Base-by-base conservation (phyloP, 129 eudicot genomes). In the Chrysanthemum seticuspe region DNA sequence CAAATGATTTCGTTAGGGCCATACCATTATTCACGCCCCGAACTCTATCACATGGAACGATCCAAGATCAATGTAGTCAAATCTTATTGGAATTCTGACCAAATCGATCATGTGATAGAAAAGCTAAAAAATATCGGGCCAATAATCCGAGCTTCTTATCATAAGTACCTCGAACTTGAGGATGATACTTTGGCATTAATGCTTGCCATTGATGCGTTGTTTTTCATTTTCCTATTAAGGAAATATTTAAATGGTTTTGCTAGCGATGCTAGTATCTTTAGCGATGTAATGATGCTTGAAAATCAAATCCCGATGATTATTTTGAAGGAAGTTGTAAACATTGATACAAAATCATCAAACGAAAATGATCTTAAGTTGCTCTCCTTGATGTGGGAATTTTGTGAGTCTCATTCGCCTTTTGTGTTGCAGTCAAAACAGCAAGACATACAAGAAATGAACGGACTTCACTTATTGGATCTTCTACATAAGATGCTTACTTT, bases 261-360 rank as follows among this genome's bases (percentile, higher is more conserved):
- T 2, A 21, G 19, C 3, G 65, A 71, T 45, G 40, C 55, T 55
- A 40, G 65, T 19, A 36, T 71, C 19, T 71, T 71, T 71, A 71
- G 77, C 14, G 86, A 78, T 29, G 40, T 82, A 4, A 10, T 82
- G 70, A 82, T 82, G 86, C 74, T 82, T 1, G 86, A 82, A 60
- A 82, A 82, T 25, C 86, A 82, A 75, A 74, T 82, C 34, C 86
- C 86, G 0, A 13, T 52, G 44, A 68, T 69, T 0, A 14, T 82
- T 27, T 67, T 82, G 21, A 57, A 68, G 80, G 65, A 73, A 25
- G 74, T 82, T 13, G 31, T 3, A 13, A 58, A 74, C 63, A 55
- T 61, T 5, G 36, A 31, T 31, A 16, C 48, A 45, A 31, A 54
- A n/a, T 59, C 27, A 19, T 23, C 49, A 13, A 6, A 62, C 15